Evolutionary conservation across 2,329 filamentous ascomycete species (phyloP).

Genomic region (Amesomyces nigricolor): DNA sequence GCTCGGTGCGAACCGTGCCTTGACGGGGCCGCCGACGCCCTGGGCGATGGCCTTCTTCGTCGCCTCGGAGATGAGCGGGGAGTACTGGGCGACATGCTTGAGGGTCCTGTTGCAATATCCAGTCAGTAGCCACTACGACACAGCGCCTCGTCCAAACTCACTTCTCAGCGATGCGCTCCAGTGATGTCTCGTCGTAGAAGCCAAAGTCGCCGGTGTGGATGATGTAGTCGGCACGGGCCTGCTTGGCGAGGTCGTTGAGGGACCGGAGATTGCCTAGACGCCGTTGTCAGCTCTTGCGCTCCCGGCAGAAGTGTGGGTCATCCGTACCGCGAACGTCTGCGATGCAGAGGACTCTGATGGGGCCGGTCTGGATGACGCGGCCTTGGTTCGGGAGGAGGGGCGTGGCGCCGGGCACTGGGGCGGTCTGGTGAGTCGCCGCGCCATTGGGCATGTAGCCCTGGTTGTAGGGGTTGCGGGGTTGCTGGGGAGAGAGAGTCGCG

Average conservation of each 20-base stretch:
- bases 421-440: slow-evolving; percentile 40
- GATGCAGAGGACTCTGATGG: slow-evolving; percentile 63
- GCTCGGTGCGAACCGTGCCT: slow-evolving; percentile 73
- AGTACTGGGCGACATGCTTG: slow-evolving; percentile 98
- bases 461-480: slow-evolving; percentile 40
- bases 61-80: slow-evolving; percentile 78
- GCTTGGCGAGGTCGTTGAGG: slow-evolving; percentile 91
- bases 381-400: slow-evolving; percentile 64
- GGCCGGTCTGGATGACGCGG: slow-evolving; percentile 59
- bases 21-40: slow-evolving; percentile 70
- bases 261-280: slow-evolving; percentile 81
- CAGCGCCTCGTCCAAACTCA: slow-evolving; percentile 42
- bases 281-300: slow-evolving; percentile 12
- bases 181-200: slow-evolving; percentile 93
- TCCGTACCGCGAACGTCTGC: slow-evolving; percentile 64
- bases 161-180: slow-evolving; percentile 98
- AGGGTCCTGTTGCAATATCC: slow-evolving; percentile 60
- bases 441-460: slow-evolving; percentile 61
- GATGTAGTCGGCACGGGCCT: slow-evolving; percentile 93
- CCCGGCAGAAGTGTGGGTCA: neutral
- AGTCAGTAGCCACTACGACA: slow-evolving; percentile 17
- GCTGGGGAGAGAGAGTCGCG: slow-evolving; percentile 17
- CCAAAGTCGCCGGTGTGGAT: slow-evolving; percentile 99
- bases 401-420: slow-evolving; percentile 52
- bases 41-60: slow-evolving; percentile 62